A percentile compares a stretch with the other conserved stretches of the same genome.
Conservation (phyloP, 371 early-diverging fungal genomes). For the Mortierella sp. region DNA sequence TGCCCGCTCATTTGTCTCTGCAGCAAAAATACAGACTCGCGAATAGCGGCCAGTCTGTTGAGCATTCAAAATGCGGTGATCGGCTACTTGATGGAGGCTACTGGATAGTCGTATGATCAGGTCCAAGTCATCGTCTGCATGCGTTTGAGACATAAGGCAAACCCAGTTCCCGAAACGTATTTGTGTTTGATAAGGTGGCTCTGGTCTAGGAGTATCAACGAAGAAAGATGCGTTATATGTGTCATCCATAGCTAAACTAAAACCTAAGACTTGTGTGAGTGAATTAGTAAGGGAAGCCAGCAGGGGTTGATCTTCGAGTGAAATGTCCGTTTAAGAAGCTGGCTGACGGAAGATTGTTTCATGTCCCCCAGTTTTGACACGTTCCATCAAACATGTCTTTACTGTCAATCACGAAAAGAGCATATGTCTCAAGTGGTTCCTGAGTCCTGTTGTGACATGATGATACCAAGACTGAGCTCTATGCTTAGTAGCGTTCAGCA, state of each 20-base stretch:
- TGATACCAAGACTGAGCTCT: too few species aligned
- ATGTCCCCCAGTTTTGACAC: too few species aligned
- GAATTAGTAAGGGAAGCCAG: too few species aligned
- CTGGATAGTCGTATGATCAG: neutral
- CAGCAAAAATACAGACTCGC: slow-evolving; percentile 3
- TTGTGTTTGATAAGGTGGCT: neutral
- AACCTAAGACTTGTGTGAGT: too few species aligned
- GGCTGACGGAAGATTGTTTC: too few species aligned
- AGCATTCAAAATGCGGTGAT: neutral
- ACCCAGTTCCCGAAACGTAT: neutral
- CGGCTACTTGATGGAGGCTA: neutral
- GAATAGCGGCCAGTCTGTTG: neutral
- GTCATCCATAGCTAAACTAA: neutral
- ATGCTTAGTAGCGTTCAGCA: too few species aligned
- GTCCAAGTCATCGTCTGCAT: neutral
- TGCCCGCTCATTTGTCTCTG: neutral
- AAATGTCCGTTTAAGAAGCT: too few species aligned
- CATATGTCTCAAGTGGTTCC: too few species aligned
- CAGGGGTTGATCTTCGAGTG: too few species aligned
- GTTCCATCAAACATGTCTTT: too few species aligned
- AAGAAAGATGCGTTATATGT: neutral
- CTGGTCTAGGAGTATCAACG: neutral
- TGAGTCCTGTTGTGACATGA: too few species aligned
- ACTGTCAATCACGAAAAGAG: too few species aligned
- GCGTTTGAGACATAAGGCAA: neutral